These are phyloP conservation scores for Aureobasidium sp. DNA, from an alignment of 2,329 filamentous ascomycete species.

Conservation along the genomic window DNA sequence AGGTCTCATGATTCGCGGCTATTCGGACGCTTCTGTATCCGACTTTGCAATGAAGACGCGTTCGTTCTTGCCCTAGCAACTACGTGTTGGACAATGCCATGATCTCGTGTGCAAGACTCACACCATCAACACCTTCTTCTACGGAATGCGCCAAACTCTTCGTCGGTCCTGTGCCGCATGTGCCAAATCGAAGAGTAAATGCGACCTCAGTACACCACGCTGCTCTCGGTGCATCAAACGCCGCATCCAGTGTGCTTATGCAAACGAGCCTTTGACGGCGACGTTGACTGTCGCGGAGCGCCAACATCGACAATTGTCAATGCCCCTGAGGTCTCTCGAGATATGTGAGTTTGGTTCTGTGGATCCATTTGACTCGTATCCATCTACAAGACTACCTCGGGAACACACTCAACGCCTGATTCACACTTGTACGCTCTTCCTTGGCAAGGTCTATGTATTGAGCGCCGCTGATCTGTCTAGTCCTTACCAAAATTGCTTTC, in stretches of 20 bases:
- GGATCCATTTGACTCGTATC: conserved; percentile 7
- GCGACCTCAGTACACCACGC: neutral
- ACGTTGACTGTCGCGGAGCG: neutral
- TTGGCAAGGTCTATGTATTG: neutral
- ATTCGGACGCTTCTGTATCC: neutral
- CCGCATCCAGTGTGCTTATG: neutral
- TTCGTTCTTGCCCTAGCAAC: neutral
- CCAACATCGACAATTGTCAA: neutral
- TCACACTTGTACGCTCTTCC: neutral
- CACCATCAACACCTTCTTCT: neutral
- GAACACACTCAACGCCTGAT: neutral
- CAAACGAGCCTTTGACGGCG: conserved; percentile 7
- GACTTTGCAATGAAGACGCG: too few relatives aligned
- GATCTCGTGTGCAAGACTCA: neutral
- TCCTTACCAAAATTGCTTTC: conserved; percentile 7
- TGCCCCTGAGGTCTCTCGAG: neutral
- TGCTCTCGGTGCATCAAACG: conserved; percentile 6
- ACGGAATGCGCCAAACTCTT: neutral
- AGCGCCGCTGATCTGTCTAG: neutral
- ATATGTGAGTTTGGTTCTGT: neutral
- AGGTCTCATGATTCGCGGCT: neutral
- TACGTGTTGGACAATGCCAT: neutral
- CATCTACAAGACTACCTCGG: neutral
- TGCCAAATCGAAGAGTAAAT: conserved; percentile 5
- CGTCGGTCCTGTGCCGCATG: conserved; percentile 4